A percentile compares a stretch with the other conserved stretches of the same genome.
These are phyloP conservation scores for Trypanosoma rangeli DNA, from an alignment of 208 protist species.

Conservation along the genomic window DNA sequence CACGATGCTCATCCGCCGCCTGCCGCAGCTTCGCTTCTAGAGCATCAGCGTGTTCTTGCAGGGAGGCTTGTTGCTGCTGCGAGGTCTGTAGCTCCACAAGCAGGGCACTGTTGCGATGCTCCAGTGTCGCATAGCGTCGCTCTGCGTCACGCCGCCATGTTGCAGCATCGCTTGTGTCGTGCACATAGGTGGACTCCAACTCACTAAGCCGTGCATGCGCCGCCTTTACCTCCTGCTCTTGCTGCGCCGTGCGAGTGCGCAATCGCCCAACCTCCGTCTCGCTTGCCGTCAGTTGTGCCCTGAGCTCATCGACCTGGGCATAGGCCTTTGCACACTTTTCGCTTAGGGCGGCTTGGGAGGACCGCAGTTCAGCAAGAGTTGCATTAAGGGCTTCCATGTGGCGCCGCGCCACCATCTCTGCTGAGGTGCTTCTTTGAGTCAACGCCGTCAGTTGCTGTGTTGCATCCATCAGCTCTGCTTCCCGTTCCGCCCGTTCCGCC, in stretches of 20 bases:
- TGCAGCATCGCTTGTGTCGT: slow-evolving; percentile 34
- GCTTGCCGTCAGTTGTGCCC: background rate
- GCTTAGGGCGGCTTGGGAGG: slow-evolving; percentile 37
- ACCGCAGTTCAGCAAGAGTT: slow-evolving; percentile 43
- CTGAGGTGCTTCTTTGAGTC: slow-evolving; percentile 35
- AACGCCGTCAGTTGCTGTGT: slow-evolving; percentile 56
- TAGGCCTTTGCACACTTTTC: slow-evolving; percentile 31
- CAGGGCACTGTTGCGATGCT: slow-evolving; percentile 34
- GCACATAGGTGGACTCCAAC: slow-evolving; percentile 35
- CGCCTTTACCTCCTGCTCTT: slow-evolving; percentile 41
- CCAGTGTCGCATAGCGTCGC: slow-evolving; percentile 34
- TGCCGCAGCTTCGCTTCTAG: slow-evolving; percentile 25
- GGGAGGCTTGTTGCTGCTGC: slow-evolving; percentile 27
- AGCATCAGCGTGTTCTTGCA: slow-evolving; percentile 13
- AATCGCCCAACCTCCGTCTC: slow-evolving; percentile 44
- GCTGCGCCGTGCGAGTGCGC: slow-evolving; percentile 30
- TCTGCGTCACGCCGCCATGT: slow-evolving; percentile 37
- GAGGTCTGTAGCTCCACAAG: slow-evolving; percentile 34
- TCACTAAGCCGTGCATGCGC: slow-evolving; percentile 30
- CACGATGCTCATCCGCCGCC: slow-evolving; percentile 18
- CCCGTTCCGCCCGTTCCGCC: slow-evolving; percentile 44
- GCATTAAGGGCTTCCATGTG: slow-evolving; percentile 49
- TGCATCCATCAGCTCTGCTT: slow-evolving; percentile 58
- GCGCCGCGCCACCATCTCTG: slow-evolving; percentile 43
- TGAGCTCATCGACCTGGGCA: background rate